Percentiles rank a stretch among this genome's conserved stretches.
Conservation (phyloP, 1,284 basidiomycete species). For the Tilletia setariae region DNA sequence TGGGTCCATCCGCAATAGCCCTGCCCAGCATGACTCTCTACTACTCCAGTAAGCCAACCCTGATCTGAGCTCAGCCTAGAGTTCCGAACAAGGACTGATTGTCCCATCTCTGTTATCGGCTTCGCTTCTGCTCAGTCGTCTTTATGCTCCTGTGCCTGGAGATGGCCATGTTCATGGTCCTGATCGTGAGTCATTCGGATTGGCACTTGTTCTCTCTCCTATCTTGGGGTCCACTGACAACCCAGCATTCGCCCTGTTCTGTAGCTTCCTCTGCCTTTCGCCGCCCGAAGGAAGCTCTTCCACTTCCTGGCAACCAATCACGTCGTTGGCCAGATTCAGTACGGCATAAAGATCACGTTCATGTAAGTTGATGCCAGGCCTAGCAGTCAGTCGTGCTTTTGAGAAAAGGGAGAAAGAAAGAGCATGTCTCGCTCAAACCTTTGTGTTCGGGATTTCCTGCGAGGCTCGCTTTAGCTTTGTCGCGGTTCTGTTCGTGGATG, state of each 20-base stretch:
- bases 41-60: constrained; percentile 34
- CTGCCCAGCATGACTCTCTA: constrained; percentile 47
- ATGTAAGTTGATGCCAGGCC: too few relatives aligned
- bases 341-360: constrained; percentile 83
- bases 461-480: constrained; percentile 85
- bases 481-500: constrained; percentile 75
- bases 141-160: constrained; percentile 51
- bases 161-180: constrained; percentile 52
- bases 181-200: constrained; percentile 33
- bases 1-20: too few relatives aligned
- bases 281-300: constrained; percentile 70
- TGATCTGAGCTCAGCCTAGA: not conserved
- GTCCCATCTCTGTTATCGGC: too few relatives aligned
- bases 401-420: too few relatives aligned
- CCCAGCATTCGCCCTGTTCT: not conserved
- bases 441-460: constrained; percentile 2
- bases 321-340: constrained; percentile 59
- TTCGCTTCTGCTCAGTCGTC: constrained; percentile 26
- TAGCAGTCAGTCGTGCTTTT: too few relatives aligned
- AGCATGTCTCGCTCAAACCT: too few relatives aligned
- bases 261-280: constrained; percentile 68
- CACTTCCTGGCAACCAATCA: constrained; percentile 64
- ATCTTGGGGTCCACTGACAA: not conserved
- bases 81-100: too few relatives aligned
- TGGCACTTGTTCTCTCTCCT: not conserved